Conservation (phyloP, 345 rosid genomes). For the Xanthoceras sorbifolium region DNA sequence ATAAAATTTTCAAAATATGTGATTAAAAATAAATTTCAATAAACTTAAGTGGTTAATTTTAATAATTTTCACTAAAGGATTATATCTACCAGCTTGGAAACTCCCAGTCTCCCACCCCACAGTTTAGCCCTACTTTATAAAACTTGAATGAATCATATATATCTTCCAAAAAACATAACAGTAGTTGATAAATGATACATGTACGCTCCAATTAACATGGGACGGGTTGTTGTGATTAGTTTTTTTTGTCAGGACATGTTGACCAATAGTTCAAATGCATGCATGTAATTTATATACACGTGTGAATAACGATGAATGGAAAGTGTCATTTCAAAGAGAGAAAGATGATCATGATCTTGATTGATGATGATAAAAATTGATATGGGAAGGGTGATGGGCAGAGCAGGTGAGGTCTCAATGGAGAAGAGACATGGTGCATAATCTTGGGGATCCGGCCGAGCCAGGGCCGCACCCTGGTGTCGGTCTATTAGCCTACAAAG, state of each 20-base stretch:
- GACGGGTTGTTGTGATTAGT: constrained; percentile 18
- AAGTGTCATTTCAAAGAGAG: constrained; percentile 46
- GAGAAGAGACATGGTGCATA: constrained; percentile 43
- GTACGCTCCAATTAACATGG: not conserved
- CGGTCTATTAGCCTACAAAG: constrained; percentile 48
- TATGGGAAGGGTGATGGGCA: constrained; percentile 27
- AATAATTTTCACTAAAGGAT: too few relatives aligned
- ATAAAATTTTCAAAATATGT: too few relatives aligned
- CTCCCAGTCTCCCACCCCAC: not conserved
- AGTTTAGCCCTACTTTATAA: not conserved
- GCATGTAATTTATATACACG: constrained; percentile 30
- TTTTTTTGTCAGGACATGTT: constrained; percentile 14
- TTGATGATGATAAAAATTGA: not conserved
- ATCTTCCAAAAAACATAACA: constrained; percentile 11
- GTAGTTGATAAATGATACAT: not conserved
- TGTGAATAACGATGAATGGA: constrained; percentile 36
- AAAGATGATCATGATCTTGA: not conserved
- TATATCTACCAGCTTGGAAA: not conserved
- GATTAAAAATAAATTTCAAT: too few relatives aligned
- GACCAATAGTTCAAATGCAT: constrained; percentile 21
- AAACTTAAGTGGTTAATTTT: too few relatives aligned
- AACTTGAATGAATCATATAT: not conserved
- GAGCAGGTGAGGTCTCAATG: not conserved
- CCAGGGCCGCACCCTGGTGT: constrained; percentile 53
- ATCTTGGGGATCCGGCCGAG: constrained; percentile 50